Evolutionary conservation across 148 eudicot species (phyloP), one percentile per base, ranked within the genome.

Genomic region (Silene conica): DNA sequence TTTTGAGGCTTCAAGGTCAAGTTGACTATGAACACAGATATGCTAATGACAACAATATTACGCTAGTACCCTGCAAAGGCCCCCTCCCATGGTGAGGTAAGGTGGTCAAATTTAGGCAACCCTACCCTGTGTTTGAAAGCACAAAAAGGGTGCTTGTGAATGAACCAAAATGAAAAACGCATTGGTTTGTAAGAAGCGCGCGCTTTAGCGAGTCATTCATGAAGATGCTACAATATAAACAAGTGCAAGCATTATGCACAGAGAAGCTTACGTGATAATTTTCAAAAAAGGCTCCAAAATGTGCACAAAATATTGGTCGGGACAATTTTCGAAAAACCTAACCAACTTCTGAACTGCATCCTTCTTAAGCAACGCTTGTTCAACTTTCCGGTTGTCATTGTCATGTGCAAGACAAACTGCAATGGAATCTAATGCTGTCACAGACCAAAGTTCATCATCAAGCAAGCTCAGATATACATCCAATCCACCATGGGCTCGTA

Each of bases 361-460:
- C 80, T 95, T 95, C 81, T 83, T 95, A 34, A 92, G 82, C 76
- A 95, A 85, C 56, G 99, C 92, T 89, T 95, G 99, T 81, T 95
- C 99, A 76, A 95, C 99, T 84, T 92, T 95, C 57, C 85, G 80
- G 80, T 78, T 95, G 82, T 95, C 99, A 79, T 88, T 95, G 77
- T 95, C 99, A 84, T 92, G 97, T 69, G 99, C 96, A 84, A 95
- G 82, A 83, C 99, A 95, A 63, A 92, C 92, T 25, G 99, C 99
- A 52, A 95, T 87, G 16, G 99, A 95, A 79, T 95, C 99, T 73
- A 95, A 84, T 69, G 99, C 96, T 28, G 96, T 92, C 67, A 89
- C 99, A 13, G 99, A 95, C 99, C 99, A 95, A 55, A 90, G 63
- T 55, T 89, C 86, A 63, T 95, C 97, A 84, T 95, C 96, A 77